A percentile compares a stretch with the other conserved stretches of the same genome.
phyloP scores from a whole-genome alignment of 495 filamentous ascomycete genomes.

The Hyaloscypha hepaticicola region DNA sequence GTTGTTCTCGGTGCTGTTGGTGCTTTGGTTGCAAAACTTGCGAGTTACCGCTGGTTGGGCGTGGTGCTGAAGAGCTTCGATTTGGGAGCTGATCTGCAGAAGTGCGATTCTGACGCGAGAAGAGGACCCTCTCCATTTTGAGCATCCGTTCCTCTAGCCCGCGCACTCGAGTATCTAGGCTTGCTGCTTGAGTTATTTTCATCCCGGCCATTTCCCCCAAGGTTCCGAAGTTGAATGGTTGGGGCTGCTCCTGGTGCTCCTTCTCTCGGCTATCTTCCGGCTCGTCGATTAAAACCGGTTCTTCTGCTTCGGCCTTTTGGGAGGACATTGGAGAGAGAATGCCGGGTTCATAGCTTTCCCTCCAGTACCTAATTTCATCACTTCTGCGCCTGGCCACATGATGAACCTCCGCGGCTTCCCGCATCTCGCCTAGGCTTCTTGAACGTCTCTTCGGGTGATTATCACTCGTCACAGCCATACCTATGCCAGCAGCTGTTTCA shows the following conservation, averaged over 20 bases:
- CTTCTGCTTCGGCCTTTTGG: slow-evolving; percentile 42
- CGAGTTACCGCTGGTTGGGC: slow-evolving; percentile 26
- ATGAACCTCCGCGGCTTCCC: slow-evolving; percentile 35
- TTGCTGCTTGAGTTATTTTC: slow-evolving; percentile 53
- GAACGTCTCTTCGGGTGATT: slow-evolving; percentile 52
- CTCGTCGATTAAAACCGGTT: slow-evolving; percentile 31
- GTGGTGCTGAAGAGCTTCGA: slow-evolving; percentile 17
- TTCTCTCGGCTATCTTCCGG: slow-evolving; percentile 33
- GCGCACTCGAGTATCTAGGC: slow-evolving; percentile 48
- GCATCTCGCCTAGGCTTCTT: slow-evolving; percentile 52
- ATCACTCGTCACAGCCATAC: slow-evolving; percentile 47
- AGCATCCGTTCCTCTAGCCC: slow-evolving; percentile 45
- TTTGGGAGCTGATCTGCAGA: slow-evolving; percentile 17
- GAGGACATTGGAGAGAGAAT: slow-evolving; percentile 49
- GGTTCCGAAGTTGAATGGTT: slow-evolving; percentile 52
- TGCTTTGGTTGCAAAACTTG: slow-evolving; percentile 33
- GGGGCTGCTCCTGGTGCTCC: slow-evolving; percentile 38
- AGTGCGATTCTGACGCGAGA: slow-evolving; percentile 33
- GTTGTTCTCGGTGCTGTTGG: slow-evolving; percentile 24
- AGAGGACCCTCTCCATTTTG: slow-evolving; percentile 48
- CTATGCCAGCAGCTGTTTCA: slow-evolving; percentile 36
- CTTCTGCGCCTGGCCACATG: slow-evolving; percentile 45
- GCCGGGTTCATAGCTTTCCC: slow-evolving; percentile 49
- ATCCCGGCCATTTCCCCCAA: slow-evolving; percentile 48
- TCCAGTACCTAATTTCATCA: slow-evolving; percentile 59